Base-by-base conservation (phyloP, 2,329 filamentous ascomycete species). In the Orbilia javanica region DNA sequence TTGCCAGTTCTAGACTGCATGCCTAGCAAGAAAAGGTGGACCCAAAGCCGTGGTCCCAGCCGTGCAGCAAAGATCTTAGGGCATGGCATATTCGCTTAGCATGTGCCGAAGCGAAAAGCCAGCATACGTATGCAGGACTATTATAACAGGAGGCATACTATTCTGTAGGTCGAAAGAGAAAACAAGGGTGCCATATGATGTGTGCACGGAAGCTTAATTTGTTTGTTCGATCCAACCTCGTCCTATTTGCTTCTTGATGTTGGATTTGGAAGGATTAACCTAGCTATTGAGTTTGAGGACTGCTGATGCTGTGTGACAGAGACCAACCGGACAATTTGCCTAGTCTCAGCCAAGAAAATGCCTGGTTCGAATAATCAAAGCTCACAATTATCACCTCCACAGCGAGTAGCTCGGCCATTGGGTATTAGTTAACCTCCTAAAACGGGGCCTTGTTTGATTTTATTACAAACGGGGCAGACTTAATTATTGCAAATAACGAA, bases 121-220 rank as follows among this genome's bases (percentile, higher is more conserved):
- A 62, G 29, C 50, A 34, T n/a, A 6, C 46, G 20, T 34, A 42
- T 60, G 55, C 34, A 60, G 18, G 29, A 60, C 48, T 20, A 11
- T 8, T 20, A 46, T 31, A 62, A 22, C 13, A 62, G 57, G 57
- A 39, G 8, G 7, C 34, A 36, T 4, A 36, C 34, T 36, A 4
- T 36, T 2, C 13, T 15, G 11, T 39, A 15, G 13, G 10, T 39
- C 3, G 34, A 25, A 60, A 42, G 20, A n/a, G 29, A 29, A 34
- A 31, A 42, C 66, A 62, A 70, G 67, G 67, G 31, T 71, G 39
- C 39, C 4, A 42, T 2, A 42, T 42, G 22, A 42, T 2, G 18
- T 42, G 22, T 31, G 39, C 55, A 48, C 25, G 36, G 67, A 66
- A 66, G 69, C 69, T 73, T n/a, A n/a, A n/a, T n/a, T n/a, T 73